Base-by-base conservation (phyloP, 140 eudicot genomes). In the Bidens hawaiensis region DNA sequence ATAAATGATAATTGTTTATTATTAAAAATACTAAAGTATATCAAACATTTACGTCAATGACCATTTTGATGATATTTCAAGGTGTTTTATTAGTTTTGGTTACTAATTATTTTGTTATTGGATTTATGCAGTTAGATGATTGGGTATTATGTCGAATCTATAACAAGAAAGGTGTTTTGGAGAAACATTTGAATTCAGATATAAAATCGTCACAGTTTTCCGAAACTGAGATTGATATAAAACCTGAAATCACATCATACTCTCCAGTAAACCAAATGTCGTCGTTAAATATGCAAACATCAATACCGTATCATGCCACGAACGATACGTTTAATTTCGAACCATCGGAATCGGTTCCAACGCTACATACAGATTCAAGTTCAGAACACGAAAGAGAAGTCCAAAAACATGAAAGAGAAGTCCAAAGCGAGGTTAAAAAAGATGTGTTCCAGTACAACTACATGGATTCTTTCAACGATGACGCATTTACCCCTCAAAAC, bases 61-160 rank as follows among this genome's bases (percentile, higher is more conserved):
- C 7, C 5, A 6, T 30, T 5, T 30, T 30, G 36, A 30, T 30
- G 8, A 30, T 30, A 30, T 30, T 30, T 30, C 36, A 30, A 30
- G 5, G 4, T 30, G 36, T 61, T 61, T 0, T 4, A 17, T 17
- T 48, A 8, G 6, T 18, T 6, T 4, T 22, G 31, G 46, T 64
- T 3, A 22, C 25, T 58, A 11, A 62, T 43, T 24, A 1, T 3
- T 34, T 60, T 57, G 12, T 63, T 55, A 19, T 23, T 57, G 31
- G 51, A 6, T 18, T 63, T 69, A 4, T 79, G 61, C 89, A 89
- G 97, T 69, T 90, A 68, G 97, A 90, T 54, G 96, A 90, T 16
- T 90, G 97, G 97, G 97, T 90, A 5, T 57, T 90, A 14, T 90
- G 97, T 75, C 94, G 97, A 42, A 86, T 90, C 31, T 90, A 90